A percentile compares a stretch with the other conserved stretches of the same genome.
These are phyloP conservation scores for Pilasporangium apinafurcum DNA, from an alignment of 352 stramenopile genomes.

Conservation along the genomic window DNA sequence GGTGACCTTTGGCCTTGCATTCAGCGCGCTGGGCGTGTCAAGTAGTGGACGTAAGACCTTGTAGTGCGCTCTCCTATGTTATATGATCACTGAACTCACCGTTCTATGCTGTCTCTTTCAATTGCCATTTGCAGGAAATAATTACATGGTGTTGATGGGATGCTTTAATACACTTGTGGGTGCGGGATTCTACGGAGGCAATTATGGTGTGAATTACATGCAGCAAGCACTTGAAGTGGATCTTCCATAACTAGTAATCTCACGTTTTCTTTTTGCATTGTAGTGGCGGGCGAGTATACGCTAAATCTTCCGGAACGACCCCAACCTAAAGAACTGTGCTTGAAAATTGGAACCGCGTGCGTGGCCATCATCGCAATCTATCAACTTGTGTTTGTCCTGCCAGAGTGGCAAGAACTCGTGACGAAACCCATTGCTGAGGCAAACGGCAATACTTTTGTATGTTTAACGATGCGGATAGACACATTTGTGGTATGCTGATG, in stretches of 20 bases:
- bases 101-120: neutral
- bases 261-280: neutral
- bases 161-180: conserved; percentile 79
- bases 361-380: conserved; percentile 74
- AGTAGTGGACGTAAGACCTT: conserved; percentile 23
- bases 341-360: conserved; percentile 72
- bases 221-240: neutral
- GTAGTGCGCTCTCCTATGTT: neutral
- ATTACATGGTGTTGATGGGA: conserved; percentile 74
- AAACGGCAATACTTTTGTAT: conserved; percentile 48
- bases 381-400: conserved; percentile 76
- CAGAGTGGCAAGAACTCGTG: conserved; percentile 65
- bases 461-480: neutral
- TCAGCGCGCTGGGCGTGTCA: conserved; percentile 71
- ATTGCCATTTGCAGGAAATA: conserved; percentile 28
- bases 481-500: too few species aligned
- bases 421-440: conserved; percentile 71
- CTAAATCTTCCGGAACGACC: conserved; percentile 71
- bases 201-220: conserved; percentile 47
- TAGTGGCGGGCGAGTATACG: conserved; percentile 76
- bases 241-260: neutral
- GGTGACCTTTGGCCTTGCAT: conserved; percentile 78
- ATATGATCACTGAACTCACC: neutral
- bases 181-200: conserved; percentile 78
- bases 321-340: conserved; percentile 67